Base-by-base conservation (phyloP, 148 eudicot species). In the Agrostemma githago region DNA sequence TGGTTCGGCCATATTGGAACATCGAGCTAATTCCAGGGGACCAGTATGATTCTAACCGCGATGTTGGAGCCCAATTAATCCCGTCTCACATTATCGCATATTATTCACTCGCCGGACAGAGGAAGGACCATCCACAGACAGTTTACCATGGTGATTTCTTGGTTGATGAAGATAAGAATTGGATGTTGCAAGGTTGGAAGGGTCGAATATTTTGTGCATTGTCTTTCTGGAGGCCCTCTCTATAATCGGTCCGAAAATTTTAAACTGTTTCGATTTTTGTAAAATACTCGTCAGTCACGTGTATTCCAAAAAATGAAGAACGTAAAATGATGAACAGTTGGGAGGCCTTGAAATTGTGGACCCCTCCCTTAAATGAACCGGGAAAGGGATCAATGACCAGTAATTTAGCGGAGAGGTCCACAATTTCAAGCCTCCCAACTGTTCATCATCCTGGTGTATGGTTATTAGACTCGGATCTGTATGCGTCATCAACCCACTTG, bases 1-100 rank as follows among this genome's bases (percentile, higher is more conserved):
- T 85, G 96, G 87, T 73, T 5, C 87, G 89, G 8, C 90, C 93
- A 2, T 84, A 66, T 65, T 92, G 99, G 99, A 89, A 90, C 71
- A 92, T 89, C 12, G 99, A 95, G 85, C 66, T 90, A 58, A 92
- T 95, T 56, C 93, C 97, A 1, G 86, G 83, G 20, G 77, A 81
- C 59, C 96, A 43, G 83, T 90, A 75, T 68, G 74, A 78, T 66
- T 81, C 53, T 10, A 57, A 63, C n/a, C n/a, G n/a, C n/a, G n/a
- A n/a, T n/a, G n/a, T n/a, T n/a, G n/a, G n/a, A n/a, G n/a, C n/a
- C n/a, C n/a, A n/a, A n/a, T n/a, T n/a, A 17, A 26, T 26, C 34
- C 34, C 34, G 34, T 26, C 34, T 26, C 34, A 26, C 34, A 26
- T 26, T 26, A 26, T 26, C 34, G 34, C 34, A 26, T 26, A 26